Percentiles rank a stretch among this genome's conserved stretches.
Evolutionary conservation across 2,329 filamentous ascomycete genomes (phyloP).

Genomic region (Ophiognomonia clavigignenti-juglandacearum): DNA sequence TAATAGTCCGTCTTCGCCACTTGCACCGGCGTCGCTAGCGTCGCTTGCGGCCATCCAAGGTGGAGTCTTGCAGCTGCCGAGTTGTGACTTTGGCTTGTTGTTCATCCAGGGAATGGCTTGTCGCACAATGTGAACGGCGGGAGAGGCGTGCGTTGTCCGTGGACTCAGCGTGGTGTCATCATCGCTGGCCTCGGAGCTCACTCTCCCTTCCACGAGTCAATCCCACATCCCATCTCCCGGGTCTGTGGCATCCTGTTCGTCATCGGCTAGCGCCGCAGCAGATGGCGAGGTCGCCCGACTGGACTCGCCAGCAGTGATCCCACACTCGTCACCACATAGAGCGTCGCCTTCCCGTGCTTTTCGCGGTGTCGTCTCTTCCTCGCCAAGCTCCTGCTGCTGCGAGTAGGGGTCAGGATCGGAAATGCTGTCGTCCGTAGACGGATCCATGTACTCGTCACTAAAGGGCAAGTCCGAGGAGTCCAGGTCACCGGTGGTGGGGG

Average conservation of each 20-base stretch:
- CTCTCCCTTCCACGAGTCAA: conserved; percentile 13
- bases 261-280: conserved; percentile 12
- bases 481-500: conserved; percentile 14
- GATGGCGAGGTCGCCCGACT: not conserved
- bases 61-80: not conserved
- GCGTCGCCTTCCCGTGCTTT: not conserved
- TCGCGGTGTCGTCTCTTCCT: not conserved
- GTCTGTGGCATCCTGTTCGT: conserved; percentile 12
- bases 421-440: conserved; percentile 12
- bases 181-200: conserved; percentile 12
- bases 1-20: not conserved
- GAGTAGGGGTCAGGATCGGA: conserved; percentile 14
- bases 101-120: not conserved
- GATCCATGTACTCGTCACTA: conserved; percentile 16
- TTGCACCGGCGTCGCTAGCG: not conserved
- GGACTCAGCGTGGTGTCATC: conserved; percentile 9
- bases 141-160: not conserved
- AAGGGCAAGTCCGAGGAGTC: conserved; percentile 12
- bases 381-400: conserved; percentile 1
- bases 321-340: not conserved
- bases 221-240: conserved; percentile 12
- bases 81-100: not conserved
- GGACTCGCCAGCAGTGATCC: not conserved
- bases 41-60: not conserved
- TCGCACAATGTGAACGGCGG: not conserved